These are phyloP conservation scores for Arthroderma uncinatum DNA, from an alignment of 2,329 filamentous ascomycete genomes.

Conservation along the genomic window DNA sequence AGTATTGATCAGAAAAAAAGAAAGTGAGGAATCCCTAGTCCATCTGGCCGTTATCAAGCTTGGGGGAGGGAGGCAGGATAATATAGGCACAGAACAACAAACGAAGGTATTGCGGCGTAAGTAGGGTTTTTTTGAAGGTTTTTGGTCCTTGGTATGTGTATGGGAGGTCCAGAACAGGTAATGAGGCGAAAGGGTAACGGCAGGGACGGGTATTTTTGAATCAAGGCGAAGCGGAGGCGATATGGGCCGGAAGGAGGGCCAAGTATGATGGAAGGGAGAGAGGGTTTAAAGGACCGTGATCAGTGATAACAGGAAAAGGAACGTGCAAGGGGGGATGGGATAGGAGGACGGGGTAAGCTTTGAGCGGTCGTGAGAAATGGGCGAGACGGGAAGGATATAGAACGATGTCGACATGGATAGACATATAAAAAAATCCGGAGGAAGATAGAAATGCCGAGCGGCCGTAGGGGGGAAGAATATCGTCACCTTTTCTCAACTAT, in stretches of 20 bases:
- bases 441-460: constrained; percentile 4
- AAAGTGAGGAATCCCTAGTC: neutral
- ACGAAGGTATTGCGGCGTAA: neutral
- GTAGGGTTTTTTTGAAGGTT: constrained; percentile 2
- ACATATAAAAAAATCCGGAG: constrained; percentile 1
- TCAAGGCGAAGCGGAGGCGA: neutral
- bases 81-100: neutral
- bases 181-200: constrained; percentile 4
- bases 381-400: constrained; percentile 5
- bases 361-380: neutral
- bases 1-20: neutral
- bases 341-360: neutral
- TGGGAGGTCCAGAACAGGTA: constrained; percentile 4
- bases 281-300: constrained; percentile 5
- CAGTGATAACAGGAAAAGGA: constrained; percentile 1
- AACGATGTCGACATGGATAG: constrained; percentile 3
- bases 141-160: neutral
- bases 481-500: neutral
- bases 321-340: neutral
- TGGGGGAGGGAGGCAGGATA: neutral
- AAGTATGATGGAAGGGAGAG: neutral
- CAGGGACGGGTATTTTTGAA: constrained; percentile 4
- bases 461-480: neutral
- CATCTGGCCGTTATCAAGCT: constrained; percentile 1
- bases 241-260: neutral